Evolutionary conservation across 192 early-diverging fungal species (phyloP).

Genomic region (Entophlyctis luteolus): DNA sequence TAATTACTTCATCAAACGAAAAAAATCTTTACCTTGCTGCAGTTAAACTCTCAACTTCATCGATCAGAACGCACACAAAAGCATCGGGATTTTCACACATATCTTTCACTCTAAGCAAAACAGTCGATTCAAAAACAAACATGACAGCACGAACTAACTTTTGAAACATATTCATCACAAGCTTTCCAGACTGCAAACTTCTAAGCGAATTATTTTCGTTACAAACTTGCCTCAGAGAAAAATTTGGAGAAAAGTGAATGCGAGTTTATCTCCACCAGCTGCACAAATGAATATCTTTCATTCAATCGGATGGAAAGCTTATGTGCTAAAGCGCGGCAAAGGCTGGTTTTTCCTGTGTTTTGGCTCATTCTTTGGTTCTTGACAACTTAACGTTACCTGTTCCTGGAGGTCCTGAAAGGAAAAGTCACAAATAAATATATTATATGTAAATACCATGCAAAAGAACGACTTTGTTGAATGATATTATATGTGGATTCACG

Average conservation of each 20-base stretch:
- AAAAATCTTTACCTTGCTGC: conserved; percentile 45
- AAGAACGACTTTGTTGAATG: conserved; percentile 59
- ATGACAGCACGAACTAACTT: conserved; percentile 1
- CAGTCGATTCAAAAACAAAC: not conserved
- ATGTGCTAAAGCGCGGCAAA: conserved; percentile 62
- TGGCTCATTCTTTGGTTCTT: too few species aligned
- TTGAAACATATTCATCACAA: conserved; percentile 62
- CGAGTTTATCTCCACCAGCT: conserved; percentile 69
- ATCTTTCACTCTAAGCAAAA: conserved; percentile 39
- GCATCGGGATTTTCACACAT: conserved; percentile 52
- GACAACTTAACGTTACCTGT: not conserved
- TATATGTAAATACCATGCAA: conserved; percentile 45
- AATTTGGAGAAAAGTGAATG: conserved; percentile 74
- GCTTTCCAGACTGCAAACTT: conserved; percentile 48
- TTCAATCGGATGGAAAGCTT: conserved; percentile 59
- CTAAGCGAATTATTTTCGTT: too few species aligned
- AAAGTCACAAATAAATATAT: not conserved
- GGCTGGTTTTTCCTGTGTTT: conserved; percentile 63
- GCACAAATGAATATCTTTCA: conserved; percentile 48
- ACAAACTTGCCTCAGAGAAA: conserved; percentile 60
- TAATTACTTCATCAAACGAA: conserved; percentile 1
- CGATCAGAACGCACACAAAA: conserved; percentile 67
- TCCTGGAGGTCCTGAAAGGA: conserved; percentile 52
- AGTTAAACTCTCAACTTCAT: conserved; percentile 72
- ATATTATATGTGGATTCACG: conserved; percentile 54